phyloP scores from a whole-genome alignment of 73 alveolate genomes.

The Halteria grandinella region DNA sequence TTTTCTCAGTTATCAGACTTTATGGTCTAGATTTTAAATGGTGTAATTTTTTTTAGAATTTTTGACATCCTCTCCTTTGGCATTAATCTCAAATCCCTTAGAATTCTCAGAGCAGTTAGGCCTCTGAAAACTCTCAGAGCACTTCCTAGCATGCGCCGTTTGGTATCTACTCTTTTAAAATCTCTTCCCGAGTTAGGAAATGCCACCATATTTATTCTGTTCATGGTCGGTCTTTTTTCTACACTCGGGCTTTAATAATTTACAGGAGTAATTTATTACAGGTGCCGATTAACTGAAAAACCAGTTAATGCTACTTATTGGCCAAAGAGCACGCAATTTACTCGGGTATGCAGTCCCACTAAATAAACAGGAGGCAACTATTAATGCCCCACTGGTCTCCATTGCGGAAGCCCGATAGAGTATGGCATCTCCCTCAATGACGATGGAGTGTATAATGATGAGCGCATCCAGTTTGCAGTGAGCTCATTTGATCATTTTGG shows the following conservation, averaged over 20 bases:
- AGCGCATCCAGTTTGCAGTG: constrained; percentile 44
- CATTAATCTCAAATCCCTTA: constrained; percentile 58
- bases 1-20: constrained; percentile 31
- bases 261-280: constrained; percentile 41
- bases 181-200: constrained; percentile 56
- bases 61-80: too few species aligned
- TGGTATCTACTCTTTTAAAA: constrained; percentile 43
- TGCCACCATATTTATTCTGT: constrained; percentile 53
- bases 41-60: too few species aligned
- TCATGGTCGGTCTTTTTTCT: constrained; percentile 52
- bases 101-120: constrained; percentile 64
- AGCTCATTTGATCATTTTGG: constrained; percentile 61
- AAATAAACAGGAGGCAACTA: constrained; percentile 19
- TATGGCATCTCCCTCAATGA: constrained; percentile 11
- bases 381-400: constrained; percentile 17
- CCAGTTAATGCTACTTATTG: constrained; percentile 24
- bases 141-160: constrained; percentile 52
- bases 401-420: constrained; percentile 51
- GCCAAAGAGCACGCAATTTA: constrained; percentile 15
- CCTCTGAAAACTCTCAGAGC: constrained; percentile 70
- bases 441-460: constrained; percentile 44
- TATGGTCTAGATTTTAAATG: constrained; percentile 9
- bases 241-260: constrained; percentile 59
- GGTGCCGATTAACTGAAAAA: constrained; percentile 32
- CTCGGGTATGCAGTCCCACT: constrained; percentile 37